Conservation (phyloP, 2,329 filamentous ascomycete genomes). For the Claviceps fusiformis region DNA sequence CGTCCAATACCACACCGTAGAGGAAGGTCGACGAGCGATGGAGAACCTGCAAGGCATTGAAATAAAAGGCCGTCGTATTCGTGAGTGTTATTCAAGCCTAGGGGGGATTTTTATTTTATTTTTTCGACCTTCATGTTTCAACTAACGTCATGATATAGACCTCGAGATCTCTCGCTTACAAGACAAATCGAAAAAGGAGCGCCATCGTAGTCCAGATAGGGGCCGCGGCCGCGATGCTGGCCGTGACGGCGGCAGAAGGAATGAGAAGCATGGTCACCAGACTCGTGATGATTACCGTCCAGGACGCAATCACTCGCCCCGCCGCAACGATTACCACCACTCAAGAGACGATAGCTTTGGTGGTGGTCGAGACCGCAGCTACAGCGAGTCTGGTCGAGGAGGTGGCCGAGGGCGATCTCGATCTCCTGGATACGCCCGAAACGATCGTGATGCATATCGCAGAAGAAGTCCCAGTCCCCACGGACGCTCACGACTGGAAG, state of each 20-base stretch:
- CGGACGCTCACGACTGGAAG: conserved; percentile 31
- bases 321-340: conserved; percentile 42
- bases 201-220: conserved; percentile 48
- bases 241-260: conserved; percentile 29
- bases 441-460: conserved; percentile 41
- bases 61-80: conserved; percentile 82
- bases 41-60: conserved; percentile 65
- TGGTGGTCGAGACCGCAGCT: conserved; percentile 38
- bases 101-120: too few species aligned
- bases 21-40: conserved; percentile 63
- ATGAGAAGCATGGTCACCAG: conserved; percentile 33
- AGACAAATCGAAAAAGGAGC: conserved; percentile 54
- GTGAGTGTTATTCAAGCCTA: conserved; percentile 40
- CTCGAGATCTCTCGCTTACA: conserved; percentile 83
- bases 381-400: conserved; percentile 23
- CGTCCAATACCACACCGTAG: conserved; percentile 74
- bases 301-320: conserved; percentile 45
- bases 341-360: conserved; percentile 38
- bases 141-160: conserved; percentile 34
- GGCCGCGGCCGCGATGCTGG: conserved; percentile 30
- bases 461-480: conserved; percentile 59
- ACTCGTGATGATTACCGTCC: conserved; percentile 52
- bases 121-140: neutral
- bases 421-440: conserved; percentile 40
- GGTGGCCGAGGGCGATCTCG: conserved; percentile 50